Evolutionary conservation across 768 basidiomycete species (phyloP), one percentile per base, ranked within the genome.

Genomic region (Naganishia vaughanmartiniae): DNA sequence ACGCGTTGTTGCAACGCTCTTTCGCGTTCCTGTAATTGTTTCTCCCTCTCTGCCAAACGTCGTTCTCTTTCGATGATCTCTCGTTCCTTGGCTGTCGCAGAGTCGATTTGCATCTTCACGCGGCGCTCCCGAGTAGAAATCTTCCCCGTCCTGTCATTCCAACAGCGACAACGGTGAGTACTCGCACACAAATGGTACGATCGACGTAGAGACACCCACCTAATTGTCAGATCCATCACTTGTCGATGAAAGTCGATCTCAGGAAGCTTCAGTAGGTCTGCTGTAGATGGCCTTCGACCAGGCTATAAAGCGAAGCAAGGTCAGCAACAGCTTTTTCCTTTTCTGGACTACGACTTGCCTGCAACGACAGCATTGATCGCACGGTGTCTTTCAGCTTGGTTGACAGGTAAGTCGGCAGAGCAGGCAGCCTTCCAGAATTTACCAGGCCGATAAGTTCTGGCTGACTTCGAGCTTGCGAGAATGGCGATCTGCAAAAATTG

Each of bases 381-480:
- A 81, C 74, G 15, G 76, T 75, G n/a, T 71, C 67, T 58, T 73
- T 76, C 21, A 81, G 70, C 1, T 74, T 76, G 15, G 71, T 45
- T 1, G 80, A 79, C 21, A 75, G 73, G 24, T 79, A 75, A 15
- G 74, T 63, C 10, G 80, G 79, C 30, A 80, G 42, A 51, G 75
- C n/a, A 21, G 79, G 79, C 1, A 80, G 33, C 30, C 42, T 36
- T 12, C 60, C 60, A 3, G 76, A 78, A 34, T 76, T 77, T 65
- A 81, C 80, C 73, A 78, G 74, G 4, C 71, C 45, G 31, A 80
- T 77, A 34, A 81, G 72, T 30, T 81, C 80, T 10, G 76, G 63
- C 54, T 81, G 79, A 9, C 79, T 79, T 42, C 72, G 70, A 34
- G 80, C 80, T 9, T 73, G 73, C 0, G 78, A 75, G 71, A 81